phyloP scores from a whole-genome alignment of 495 filamentous ascomycete species.

The Aspergillus homomorphus region DNA sequence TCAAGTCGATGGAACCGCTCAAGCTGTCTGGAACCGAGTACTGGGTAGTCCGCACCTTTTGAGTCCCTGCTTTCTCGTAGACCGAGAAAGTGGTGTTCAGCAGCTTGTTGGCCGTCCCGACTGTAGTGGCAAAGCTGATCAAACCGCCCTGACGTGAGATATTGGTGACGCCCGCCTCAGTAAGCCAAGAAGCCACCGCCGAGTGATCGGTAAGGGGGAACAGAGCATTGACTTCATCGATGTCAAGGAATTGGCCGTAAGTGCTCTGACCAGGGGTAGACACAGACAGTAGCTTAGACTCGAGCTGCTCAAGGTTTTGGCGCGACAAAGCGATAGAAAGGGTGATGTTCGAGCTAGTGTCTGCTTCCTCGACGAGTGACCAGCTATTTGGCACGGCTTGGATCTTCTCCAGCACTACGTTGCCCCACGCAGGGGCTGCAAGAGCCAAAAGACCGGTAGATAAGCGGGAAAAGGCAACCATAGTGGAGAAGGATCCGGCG shows the following conservation, averaged over 20 bases:
- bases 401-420: neutral
- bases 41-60: constrained; percentile 52
- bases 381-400: neutral
- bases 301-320: constrained; percentile 52
- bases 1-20: constrained; percentile 49
- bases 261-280: constrained; percentile 50
- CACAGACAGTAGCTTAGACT: constrained; percentile 51
- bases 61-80: constrained; percentile 31
- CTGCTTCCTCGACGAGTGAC: neutral
- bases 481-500: neutral
- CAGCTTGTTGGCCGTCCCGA: constrained; percentile 47
- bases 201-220: constrained; percentile 46
- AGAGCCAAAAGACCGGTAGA: neutral
- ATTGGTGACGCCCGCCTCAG: constrained; percentile 44
- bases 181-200: constrained; percentile 49
- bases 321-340: constrained; percentile 43
- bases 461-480: neutral
- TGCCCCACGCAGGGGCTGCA: neutral
- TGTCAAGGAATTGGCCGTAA: constrained; percentile 57
- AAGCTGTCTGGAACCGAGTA: constrained; percentile 64
- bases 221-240: constrained; percentile 48
- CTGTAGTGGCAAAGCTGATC: constrained; percentile 48
- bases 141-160: constrained; percentile 40
- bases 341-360: constrained; percentile 18
- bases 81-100: constrained; percentile 47